Evolutionary conservation across 108 stramenopile genomes (phyloP), one percentile per base, ranked within the genome.

Genomic region (Skeletonema marinoi): DNA sequence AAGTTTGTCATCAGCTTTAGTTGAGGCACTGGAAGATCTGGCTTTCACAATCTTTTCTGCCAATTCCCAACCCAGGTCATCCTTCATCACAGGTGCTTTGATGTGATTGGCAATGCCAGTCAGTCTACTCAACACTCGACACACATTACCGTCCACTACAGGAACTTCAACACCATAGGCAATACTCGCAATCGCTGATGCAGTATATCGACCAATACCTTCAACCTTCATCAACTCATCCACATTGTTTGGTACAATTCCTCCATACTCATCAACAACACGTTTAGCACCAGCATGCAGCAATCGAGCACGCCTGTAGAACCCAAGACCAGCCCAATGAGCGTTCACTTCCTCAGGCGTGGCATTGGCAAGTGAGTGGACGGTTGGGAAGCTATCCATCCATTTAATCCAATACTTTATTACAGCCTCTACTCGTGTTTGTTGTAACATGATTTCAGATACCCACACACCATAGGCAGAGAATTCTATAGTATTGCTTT

Each of bases 141-240:
- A 93, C 17, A 99, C 99, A 87, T 99, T 99, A 1, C 99, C 99
- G 85, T 99, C 99, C 8, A 99, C 99, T 3, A 98, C 91, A 29
- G 98, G 93, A 11, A 91, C 96, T 48, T 83, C 75, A 4, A 86
- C 83, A 21, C 81, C 88, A 85, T 88, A 97, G 29, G 97, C 97
- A 71, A 99, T 99, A 30, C 93, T 94, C 6, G 96, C 88, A 70
- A 99, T 87, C 8, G 99, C 99, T 0, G 93, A 94, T 31, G 99
- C 98, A 33, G 99, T 99, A 82, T 99, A 99, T 38, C 89, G 88
- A 21, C 99, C 99, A 60, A 99, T 95, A 4, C 98, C 98, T 31
- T 92, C 89, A 30, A 99, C 72, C 48, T 89, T 82, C 54, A 90
- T 60, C 33, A 98, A 84, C 17, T 85, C 96, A 9, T 91, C 90